Base-by-base conservation (phyloP, 805 yeast genomes). In the Diddensiella transvaalensis region DNA sequence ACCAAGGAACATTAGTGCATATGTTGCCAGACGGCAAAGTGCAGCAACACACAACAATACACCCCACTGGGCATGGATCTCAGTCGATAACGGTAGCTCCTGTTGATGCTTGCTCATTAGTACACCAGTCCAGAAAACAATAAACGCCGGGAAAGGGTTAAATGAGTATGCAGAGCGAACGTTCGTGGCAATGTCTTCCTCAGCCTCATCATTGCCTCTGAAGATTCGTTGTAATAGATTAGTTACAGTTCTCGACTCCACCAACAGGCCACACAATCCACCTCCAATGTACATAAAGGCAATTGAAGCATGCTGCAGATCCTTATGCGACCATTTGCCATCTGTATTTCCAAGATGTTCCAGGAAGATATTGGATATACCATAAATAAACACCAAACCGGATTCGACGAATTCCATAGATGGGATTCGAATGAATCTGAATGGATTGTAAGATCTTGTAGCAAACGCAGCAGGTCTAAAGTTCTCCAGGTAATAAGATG, bases 71-170 rank as follows among this genome's bases (percentile, higher is more conserved):
- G 77, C 70, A 65, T 93, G 99, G 53, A 93, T 78, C 15, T 68
- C 72, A 2, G 97, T 88, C 2, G 96, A 82, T 26, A 85, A 75
- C 46, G 64, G 72, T 0, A 93, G 83, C 3, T 90, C 85, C 67
- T 93, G 99, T 35, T 80, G 82, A 67, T 93, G 99, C 66, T 85
- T 87, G 1, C 97, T 89, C 99, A 93, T 93, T 53, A 93, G 74
- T 11, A 84, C 76, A 23, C 99, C 99, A 1, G 98, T 93, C 96
- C 96, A 93, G 69, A 87, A 93, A 29, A 93, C 86, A 2, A 95
- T 88, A 55, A 93, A 78, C 1, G 87, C 82, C 2, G 98, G 97
- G 78, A 93, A 88, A 29, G 97, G 97, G 64, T 93, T 93, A 55
- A 95, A 90, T 1, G 95, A 83, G 65, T 85, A 71, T 54, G 78